Conservation (phyloP, 2,329 filamentous ascomycete species). For the Beauveria medogensis region DNA sequence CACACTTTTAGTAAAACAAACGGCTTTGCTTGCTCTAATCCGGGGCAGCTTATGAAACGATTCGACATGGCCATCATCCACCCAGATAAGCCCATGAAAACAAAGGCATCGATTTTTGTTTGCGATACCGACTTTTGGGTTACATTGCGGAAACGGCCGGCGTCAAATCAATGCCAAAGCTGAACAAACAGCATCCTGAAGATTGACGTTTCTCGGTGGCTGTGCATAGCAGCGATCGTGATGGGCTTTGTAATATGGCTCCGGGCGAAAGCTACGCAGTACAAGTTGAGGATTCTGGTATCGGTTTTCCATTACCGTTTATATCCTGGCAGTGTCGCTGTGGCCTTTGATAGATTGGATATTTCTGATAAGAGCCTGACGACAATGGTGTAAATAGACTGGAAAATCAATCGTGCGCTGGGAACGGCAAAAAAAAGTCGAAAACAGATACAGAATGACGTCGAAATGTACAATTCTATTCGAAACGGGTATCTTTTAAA, state of each 20-base stretch:
- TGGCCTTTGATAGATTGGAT: too few relatives aligned
- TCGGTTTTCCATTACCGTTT: not conserved
- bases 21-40: not conserved
- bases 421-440: not conserved
- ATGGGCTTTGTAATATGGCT: too few relatives aligned
- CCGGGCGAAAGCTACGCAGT: too few relatives aligned
- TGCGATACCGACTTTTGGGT: constrained; percentile 30
- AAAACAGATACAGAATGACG: not conserved
- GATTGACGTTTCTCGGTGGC: not conserved
- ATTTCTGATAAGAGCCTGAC: not conserved
- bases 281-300: not conserved
- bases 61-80: constrained; percentile 28
- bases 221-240: not conserved
- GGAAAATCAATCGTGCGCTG: not conserved
- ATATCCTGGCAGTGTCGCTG: not conserved
- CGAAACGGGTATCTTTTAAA: not conserved
- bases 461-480: not conserved
- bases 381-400: not conserved
- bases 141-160: constrained; percentile 19
- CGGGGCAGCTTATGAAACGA: constrained; percentile 21
- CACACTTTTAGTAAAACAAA: not conserved
- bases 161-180: too few relatives aligned
- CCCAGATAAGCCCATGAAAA: constrained; percentile 25
- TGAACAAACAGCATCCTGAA: not conserved
- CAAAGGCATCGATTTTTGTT: constrained; percentile 25